Evolutionary conservation across 352 stramenopile species (phyloP), one percentile per base, ranked within the genome.

Genomic region (Globisporangium orthogonon): DNA sequence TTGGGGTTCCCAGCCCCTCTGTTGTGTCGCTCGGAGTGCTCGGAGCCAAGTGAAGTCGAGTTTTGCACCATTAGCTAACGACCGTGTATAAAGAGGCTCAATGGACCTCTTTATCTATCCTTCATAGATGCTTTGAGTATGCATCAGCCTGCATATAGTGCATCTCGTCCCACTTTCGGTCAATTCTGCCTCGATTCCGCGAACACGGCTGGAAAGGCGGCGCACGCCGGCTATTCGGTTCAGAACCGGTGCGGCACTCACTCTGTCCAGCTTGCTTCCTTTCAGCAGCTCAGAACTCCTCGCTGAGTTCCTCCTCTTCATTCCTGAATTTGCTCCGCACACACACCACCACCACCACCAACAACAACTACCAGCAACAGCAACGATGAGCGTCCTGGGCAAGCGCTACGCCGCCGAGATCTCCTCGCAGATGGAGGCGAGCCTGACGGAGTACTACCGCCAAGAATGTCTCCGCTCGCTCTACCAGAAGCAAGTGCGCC

Each of bases 401-500:
- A 91, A 91, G 67, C 78, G 82, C 67, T 78, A 66, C 71, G 73
- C 74, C 46, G 73, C 71, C 41, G 70, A 91, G 58, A 86, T 86
- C 65, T 66, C 57, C 18, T 64, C 61, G 49, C 60, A 67, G 28
- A 62, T 74, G 56, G 81, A 91, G 69, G 74, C 75, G 45, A 78
- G 72, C 66, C 63, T 91, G 53, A 91, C 82, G 37, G 82, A 91
- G 69, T 91, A 84, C 70, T 91, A 91, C 68, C 78, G 82, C 58
- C 78, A 87, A 54, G 82, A 89, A 62, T 91, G 82, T 51, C 73
- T 91, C 48, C 78, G 78, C 52, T 70, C 82, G 47, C 70, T 91
- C 56, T 89, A 91, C 70, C 75, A 73, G 60, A 84, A 83, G 67
- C 73, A 83, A 54, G 61, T 76, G 44, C 65, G 67, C 15, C 67